Evolutionary conservation across 2,329 filamentous ascomycete genomes (phyloP).

Genomic region (Simplicillium aogashimaense): DNA sequence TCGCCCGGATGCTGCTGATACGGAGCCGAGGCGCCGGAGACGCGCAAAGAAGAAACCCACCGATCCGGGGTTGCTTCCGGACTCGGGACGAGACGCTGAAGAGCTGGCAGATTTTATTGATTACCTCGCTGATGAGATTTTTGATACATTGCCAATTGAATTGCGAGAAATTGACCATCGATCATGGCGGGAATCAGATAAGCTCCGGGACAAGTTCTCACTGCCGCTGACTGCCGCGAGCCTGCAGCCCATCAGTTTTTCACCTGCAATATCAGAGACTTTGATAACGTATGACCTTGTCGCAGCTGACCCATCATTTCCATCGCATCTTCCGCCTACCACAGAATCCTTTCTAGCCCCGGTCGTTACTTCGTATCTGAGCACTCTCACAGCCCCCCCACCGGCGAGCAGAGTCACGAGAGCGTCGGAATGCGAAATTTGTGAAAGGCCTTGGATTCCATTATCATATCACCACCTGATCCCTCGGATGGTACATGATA

Average conservation of each 20-base stretch:
- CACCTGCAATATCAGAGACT: constrained; percentile 51
- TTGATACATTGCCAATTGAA: constrained; percentile 50
- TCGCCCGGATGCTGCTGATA: constrained; percentile 39
- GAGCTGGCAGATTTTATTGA: constrained; percentile 74
- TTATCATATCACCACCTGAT: constrained; percentile 82
- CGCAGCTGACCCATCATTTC: constrained; percentile 21
- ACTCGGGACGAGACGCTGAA: constrained; percentile 34
- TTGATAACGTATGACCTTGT: constrained; percentile 58
- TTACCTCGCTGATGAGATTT: constrained; percentile 64
- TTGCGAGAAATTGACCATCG: constrained; percentile 54
- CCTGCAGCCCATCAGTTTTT: constrained; percentile 40
- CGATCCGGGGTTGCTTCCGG: constrained; percentile 9
- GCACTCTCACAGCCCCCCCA: constrained; percentile 46
- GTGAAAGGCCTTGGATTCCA: constrained; percentile 62
- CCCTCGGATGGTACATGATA: constrained; percentile 66
- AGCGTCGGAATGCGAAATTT: constrained; percentile 60
- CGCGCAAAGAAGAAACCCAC: constrained; percentile 12
- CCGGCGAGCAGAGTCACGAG: constrained; percentile 52
- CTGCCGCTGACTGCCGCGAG: constrained; percentile 46
- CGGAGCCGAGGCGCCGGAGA: constrained; percentile 35
- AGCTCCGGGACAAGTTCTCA: constrained; percentile 45
- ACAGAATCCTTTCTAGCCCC: constrained; percentile 50
- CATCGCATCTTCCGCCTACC: constrained; percentile 24
- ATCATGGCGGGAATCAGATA: constrained; percentile 26
- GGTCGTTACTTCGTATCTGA: constrained; percentile 53